phyloP scores from a whole-genome alignment of 768 basidiomycete species.

The Lactarius psammicola region DNA sequence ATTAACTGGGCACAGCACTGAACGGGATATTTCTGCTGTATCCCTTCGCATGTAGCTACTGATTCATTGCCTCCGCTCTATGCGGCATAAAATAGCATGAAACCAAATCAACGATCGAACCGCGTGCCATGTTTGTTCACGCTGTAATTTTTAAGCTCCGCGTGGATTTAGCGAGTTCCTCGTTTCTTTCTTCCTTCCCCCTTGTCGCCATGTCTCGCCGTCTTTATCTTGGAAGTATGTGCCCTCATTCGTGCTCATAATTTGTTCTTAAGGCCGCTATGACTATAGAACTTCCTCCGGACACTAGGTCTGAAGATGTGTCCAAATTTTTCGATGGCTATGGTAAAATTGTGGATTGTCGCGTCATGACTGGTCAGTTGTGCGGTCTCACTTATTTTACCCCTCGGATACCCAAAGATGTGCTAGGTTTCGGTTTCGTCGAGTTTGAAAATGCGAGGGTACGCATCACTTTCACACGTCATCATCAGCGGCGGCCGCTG shows the following conservation, averaged over 20 bases:
- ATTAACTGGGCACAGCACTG: constrained; percentile 89
- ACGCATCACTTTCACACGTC: constrained; percentile 23
- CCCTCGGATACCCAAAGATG: constrained; percentile 1
- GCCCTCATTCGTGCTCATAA: constrained; percentile 14
- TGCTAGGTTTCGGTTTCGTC: constrained; percentile 88
- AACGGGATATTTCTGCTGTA: constrained; percentile 20
- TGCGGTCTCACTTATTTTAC: neutral
- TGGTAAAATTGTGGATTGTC: constrained; percentile 85
- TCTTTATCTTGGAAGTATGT: constrained; percentile 81
- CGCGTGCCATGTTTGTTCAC: constrained; percentile 24
- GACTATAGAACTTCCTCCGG: constrained; percentile 69
- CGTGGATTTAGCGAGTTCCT: constrained; percentile 12
- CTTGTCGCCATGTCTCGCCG: constrained; percentile 69
- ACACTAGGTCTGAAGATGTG: constrained; percentile 81
- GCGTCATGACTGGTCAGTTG: constrained; percentile 86
- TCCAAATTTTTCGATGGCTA: constrained; percentile 88
- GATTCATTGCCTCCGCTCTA: neutral
- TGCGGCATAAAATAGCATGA: constrained; percentile 3
- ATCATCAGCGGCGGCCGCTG: neutral
- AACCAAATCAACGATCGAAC: neutral
- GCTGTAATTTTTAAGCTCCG: constrained; percentile 19
- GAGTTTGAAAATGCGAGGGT: constrained; percentile 90
- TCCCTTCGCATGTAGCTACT: neutral
- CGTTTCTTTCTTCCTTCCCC: constrained; percentile 17
- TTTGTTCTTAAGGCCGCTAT: constrained; percentile 16